These are phyloP conservation scores for Scenedesmus sp. DNA, from an alignment of 163 green algal species.

Conservation along the genomic window DNA sequence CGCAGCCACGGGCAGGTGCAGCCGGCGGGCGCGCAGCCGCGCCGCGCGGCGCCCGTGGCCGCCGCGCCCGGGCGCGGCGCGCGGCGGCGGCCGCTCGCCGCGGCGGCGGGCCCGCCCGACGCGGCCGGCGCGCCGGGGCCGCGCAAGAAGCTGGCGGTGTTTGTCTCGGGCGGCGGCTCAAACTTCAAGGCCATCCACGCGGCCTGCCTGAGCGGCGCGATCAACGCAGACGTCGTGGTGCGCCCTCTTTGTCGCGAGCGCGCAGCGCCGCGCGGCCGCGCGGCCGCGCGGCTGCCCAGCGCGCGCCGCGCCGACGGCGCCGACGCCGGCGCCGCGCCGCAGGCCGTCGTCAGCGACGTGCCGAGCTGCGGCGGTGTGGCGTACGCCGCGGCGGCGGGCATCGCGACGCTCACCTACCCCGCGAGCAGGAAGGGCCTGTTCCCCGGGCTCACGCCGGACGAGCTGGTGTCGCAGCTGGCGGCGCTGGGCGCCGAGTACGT, in stretches of 20 bases:
- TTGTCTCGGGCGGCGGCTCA: conserved; percentile 95
- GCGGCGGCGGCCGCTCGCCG: background rate
- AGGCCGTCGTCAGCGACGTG: conserved; percentile 82
- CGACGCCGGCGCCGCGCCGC: too few species aligned
- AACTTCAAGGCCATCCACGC: conserved; percentile 96
- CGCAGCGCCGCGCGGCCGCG: too few species aligned
- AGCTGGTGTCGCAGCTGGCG: conserved; percentile 68
- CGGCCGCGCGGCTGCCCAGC: too few species aligned
- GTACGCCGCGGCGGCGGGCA: conserved; percentile 80
- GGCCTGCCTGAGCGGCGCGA: conserved; percentile 75
- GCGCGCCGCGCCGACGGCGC: background rate
- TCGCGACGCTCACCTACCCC: conserved; percentile 84
- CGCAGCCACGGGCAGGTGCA: too few species aligned
- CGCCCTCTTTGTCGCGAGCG: background rate
- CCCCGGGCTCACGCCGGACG: conserved; percentile 53
- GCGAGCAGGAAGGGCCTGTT: conserved; percentile 66
- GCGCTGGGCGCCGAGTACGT: conserved; percentile 76
- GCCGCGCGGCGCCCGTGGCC: too few species aligned
- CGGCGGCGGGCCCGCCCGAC: background rate
- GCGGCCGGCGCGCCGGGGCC: too few species aligned
- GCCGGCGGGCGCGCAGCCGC: too few species aligned
- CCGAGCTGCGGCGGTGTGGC: conserved; percentile 81
- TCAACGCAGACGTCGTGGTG: conserved; percentile 83
- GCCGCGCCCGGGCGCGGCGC: background rate
- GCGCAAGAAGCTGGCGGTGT: conserved; percentile 81